Base-by-base conservation (phyloP, 345 rosid species). In the Ceriops zippeliana region DNA sequence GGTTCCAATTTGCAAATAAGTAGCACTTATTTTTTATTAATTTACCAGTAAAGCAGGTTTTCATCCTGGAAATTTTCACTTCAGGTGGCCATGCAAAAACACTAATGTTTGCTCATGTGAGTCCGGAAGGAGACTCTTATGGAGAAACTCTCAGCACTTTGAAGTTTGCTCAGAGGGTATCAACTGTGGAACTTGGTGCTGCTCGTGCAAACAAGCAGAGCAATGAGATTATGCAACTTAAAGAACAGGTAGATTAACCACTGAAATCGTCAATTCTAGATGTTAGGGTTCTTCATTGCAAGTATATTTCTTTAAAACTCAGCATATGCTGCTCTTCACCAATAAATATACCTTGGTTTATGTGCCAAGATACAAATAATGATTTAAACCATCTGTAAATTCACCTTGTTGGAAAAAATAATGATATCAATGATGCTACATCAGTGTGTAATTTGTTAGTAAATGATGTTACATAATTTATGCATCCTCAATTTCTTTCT, bases 21-120 rank as follows among this genome's bases (percentile, higher is more conserved):
- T 46, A 5, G 10, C 4, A 7, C 59, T 38, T 70, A 24, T 28
- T 31, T 38, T 15, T 34, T 35, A 15, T 17, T 56, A 24, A 22
- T 54, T 59, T 54, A 61, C 52, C 11, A 1, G 52, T 51, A 26
- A 22, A 20, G 1, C 32, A 62, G 8, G 58, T 47, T 31, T 56
- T 42, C 22, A 31, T 47, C 20, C 7, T 61, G 58, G 59, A 65
- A 63, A 46, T 24, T 65, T 61, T 53, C n/a, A n/a, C 31, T 73
- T 62, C 79, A 92, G 96, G 97, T 65, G 96, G 99, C 24, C 87
- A 82, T 74, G 96, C 96, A 0, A 91, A 95, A 71, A 91, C 96
- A 17, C 73, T 91, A 68, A 95, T 91, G 98, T 87, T 95, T 83
- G 96, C 96, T 68, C 98, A 95, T 79, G 75, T 89, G 71, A 91